Base-by-base conservation (phyloP, 225 moss, liverwort and hornwort genomes). In the Marchantia polymorpha region DNA sequence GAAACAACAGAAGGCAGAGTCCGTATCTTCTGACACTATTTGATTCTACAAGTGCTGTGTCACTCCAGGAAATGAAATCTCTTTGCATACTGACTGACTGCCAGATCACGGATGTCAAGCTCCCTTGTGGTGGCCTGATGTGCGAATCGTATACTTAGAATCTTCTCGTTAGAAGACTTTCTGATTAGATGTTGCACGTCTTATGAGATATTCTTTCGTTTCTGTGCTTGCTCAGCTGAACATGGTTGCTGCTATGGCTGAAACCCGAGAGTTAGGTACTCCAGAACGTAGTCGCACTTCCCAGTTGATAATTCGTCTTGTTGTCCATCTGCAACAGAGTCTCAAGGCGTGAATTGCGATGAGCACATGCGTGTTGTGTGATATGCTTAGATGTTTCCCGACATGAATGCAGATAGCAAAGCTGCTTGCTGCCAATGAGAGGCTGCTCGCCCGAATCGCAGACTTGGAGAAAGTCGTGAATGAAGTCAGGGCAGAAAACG, bases 371-470 rank as follows among this genome's bases (percentile, higher is more conserved):
- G 4, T 66, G 51, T 6, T 3, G 0, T 48, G 25, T n/a, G 11
- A 39, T 2, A 15, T 64, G 20, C 6, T 8, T 3, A 22, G 23
- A 48, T 65, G 67, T 55, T 46, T 16, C 8, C 53, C 53, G 10
- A 20, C 64, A 60, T 72, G 50, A 48, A 27, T 79, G 30, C 79
- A 84, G 84, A 84, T 87, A 79, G 72, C 77, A 15, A 65, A 65
- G 29, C 76, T 87, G 39, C 12, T 84, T 48, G 84, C 72, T 67
- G 83, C 75, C 23, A 87, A 87, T 73, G 82, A 87, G 65, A 79
- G 31, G 79, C 72, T 87, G 52, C 84, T 78, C n/a, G 82, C 79
- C 74, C 82, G 84, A 31, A 76, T 87, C 6, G 53, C 55, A 48
- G 82, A 87, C 79, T 81, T 87, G 82, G 82, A 84, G 68, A 81